Percentiles rank a stretch among this genome's conserved stretches.
Evolutionary conservation across 257 asterid genomes (phyloP).

Genomic region (Penstemon eatonii): DNA sequence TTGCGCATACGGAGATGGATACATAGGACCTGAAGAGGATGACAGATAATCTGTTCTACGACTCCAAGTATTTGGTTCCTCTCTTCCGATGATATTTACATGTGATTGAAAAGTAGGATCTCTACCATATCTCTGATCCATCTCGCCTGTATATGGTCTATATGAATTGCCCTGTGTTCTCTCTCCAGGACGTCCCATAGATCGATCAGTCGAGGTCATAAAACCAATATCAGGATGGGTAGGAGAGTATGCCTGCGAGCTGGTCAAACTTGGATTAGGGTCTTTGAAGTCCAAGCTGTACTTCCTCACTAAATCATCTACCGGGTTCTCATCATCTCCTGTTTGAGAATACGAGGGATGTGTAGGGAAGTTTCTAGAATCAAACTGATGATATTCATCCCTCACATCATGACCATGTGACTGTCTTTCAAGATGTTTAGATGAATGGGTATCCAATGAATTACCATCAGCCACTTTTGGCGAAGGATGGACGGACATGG

Average conservation of each 20-base stretch:
- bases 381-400: conserved; percentile 32
- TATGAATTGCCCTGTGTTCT: conserved; percentile 22
- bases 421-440: conserved; percentile 28
- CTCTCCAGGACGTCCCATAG: conserved; percentile 31
- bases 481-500: conserved; percentile 26
- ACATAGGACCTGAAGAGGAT: conserved; percentile 15
- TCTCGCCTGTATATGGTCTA: conserved; percentile 21
- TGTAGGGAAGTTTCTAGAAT: conserved; percentile 24
- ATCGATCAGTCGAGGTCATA: conserved; percentile 28
- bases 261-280: conserved; percentile 26
- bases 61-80: conserved; percentile 25
- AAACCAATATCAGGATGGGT: conserved; percentile 35
- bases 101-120: conserved; percentile 30
- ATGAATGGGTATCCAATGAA: conserved; percentile 11
- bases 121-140: conserved; percentile 31
- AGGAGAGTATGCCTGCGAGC: conserved; percentile 28
- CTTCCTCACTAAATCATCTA: conserved; percentile 32
- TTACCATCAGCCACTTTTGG: conserved; percentile 25
- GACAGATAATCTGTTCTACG: conserved; percentile 22
- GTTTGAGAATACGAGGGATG: conserved; percentile 29
- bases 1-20: conserved; percentile 28
- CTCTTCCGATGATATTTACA: conserved; percentile 25
- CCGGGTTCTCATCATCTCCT: conserved; percentile 25
- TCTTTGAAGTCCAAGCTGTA: conserved; percentile 32
- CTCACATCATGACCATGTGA: conserved; percentile 28